Evolutionary conservation across 2,329 filamentous ascomycete species (phyloP).

Genomic region (Fusarium poae): DNA sequence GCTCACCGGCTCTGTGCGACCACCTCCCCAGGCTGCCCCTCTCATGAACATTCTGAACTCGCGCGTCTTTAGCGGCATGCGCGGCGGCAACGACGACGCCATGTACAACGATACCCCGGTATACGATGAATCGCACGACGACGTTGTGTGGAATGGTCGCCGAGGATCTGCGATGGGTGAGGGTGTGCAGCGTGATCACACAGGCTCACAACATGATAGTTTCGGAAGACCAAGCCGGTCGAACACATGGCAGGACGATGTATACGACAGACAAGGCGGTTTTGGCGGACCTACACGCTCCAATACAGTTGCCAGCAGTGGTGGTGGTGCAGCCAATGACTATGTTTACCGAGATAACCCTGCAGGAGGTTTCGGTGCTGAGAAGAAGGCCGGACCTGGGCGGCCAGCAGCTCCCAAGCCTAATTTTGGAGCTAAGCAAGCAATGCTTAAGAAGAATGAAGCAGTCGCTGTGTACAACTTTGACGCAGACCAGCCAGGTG

Average conservation of each 20-base stretch:
- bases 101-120: conserved; percentile 97
- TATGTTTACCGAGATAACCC: conserved; percentile 68
- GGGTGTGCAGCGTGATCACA: conserved; percentile 59
- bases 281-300: conserved; percentile 61
- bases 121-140: conserved; percentile 86
- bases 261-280: conserved; percentile 72
- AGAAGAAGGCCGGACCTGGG: conserved; percentile 71
- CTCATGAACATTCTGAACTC: conserved; percentile 89
- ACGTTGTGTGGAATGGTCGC: conserved; percentile 85
- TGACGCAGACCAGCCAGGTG: conserved; percentile 91
- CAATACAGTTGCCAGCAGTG: conserved; percentile 63
- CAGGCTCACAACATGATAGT: conserved; percentile 59
- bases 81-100: conserved; percentile 64
- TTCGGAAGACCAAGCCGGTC: conserved; percentile 71
- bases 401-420: conserved; percentile 92
- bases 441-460: conserved; percentile 76
- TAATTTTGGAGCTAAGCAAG: conserved; percentile 74
- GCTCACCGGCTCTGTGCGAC: conserved; percentile 80
- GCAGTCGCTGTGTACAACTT: conserved; percentile 94
- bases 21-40: conserved; percentile 85
- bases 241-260: conserved; percentile 80
- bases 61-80: conserved; percentile 80
- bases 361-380: conserved; percentile 41
- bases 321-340: conserved; percentile 58
- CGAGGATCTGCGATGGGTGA: conserved; percentile 79